Conservation (phyloP, 805 yeast species). For the Hanseniaspora guilliermondii region DNA sequence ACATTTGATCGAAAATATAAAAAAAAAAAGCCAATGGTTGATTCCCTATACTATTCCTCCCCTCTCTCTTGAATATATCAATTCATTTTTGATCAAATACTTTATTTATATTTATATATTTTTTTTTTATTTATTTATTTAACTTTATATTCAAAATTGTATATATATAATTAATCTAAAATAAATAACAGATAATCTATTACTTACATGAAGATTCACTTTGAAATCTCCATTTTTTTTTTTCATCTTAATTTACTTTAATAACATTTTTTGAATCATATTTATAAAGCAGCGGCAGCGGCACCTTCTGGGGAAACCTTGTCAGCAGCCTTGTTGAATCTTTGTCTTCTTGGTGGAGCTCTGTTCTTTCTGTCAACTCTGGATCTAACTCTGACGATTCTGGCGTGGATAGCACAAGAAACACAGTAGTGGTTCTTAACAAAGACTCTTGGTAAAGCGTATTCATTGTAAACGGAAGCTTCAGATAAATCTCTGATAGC, state of each 20-base stretch:
- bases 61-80: too few species aligned
- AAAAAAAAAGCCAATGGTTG: too few species aligned
- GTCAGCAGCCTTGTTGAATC: constrained; percentile 84
- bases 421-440: constrained; percentile 99
- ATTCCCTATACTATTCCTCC: too few species aligned
- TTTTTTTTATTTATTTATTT: background rate
- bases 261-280: constrained; percentile 12
- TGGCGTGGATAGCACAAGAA: constrained; percentile 99
- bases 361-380: constrained; percentile 97
- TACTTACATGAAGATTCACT: background rate
- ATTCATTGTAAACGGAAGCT: constrained; percentile 98
- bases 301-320: constrained; percentile 95
- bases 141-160: background rate
- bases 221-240: background rate
- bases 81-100: too few species aligned
- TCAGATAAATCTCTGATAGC: constrained; percentile 99
- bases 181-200: too few species aligned
- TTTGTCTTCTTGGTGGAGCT: constrained; percentile 98
- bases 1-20: too few species aligned
- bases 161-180: background rate
- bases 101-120: background rate
- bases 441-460: constrained; percentile 99
- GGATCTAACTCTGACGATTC: constrained; percentile 99
- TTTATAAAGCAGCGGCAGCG: constrained; percentile 77
- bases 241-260: background rate